Evolutionary conservation across 2,329 filamentous ascomycete species (phyloP).

Genomic region (Trichoderma lentiforme): DNA sequence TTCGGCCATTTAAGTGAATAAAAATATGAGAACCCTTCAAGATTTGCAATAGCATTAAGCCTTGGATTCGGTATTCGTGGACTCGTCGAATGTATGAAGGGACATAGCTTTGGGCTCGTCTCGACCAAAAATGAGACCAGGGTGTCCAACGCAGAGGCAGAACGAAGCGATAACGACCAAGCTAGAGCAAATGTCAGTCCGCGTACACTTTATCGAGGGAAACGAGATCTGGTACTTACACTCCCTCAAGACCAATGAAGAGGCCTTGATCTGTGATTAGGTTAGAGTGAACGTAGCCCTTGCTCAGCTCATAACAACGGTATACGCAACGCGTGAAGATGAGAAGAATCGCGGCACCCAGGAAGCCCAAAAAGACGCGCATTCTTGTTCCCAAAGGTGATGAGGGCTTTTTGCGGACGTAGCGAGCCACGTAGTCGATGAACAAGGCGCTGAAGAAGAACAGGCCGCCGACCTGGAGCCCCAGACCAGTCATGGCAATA

Average conservation of each 20-base stretch:
- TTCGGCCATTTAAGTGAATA: neutral
- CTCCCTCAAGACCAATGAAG: conserved; percentile 55
- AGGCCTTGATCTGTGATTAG: conserved; percentile 50
- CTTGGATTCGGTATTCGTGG: neutral
- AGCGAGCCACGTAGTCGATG: conserved; percentile 46
- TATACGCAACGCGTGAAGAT: conserved; percentile 62
- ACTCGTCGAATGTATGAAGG: neutral
- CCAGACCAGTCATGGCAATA: conserved; percentile 47
- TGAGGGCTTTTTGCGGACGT: conserved; percentile 27
- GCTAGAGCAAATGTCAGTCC: conserved; percentile 23
- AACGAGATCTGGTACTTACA: conserved; percentile 30
- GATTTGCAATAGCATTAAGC: neutral
- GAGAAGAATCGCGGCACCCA: conserved; percentile 52
- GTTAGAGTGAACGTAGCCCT: conserved; percentile 54
- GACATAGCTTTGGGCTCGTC: neutral
- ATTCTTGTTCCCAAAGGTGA: conserved; percentile 25
- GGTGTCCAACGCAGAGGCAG: conserved; percentile 38
- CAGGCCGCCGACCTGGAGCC: conserved; percentile 56
- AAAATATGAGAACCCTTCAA: neutral
- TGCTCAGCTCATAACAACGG: conserved; percentile 61
- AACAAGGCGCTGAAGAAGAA: conserved; percentile 49
- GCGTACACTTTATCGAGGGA: neutral
- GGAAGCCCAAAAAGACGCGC: conserved; percentile 48
- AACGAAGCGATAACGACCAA: conserved; percentile 37
- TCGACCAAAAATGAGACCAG: conserved; percentile 28